These are phyloP conservation scores for Epichloe glyceriae DNA, from an alignment of 2,329 filamentous ascomycete species.

Conservation along the genomic window DNA sequence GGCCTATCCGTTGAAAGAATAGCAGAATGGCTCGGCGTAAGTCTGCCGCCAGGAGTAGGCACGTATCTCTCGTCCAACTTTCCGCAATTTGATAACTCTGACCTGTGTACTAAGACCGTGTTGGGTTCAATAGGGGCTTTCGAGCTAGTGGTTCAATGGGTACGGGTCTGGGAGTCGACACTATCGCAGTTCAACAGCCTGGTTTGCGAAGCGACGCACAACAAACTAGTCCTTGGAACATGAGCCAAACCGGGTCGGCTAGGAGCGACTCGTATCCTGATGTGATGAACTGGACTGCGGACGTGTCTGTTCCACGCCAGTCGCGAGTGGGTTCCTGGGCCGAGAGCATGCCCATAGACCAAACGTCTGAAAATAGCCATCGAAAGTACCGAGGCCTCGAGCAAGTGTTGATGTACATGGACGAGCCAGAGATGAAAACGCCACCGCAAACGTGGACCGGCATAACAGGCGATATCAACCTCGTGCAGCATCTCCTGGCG, in stretches of 20 bases:
- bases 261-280: constrained; percentile 35
- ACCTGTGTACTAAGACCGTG: constrained; percentile 4
- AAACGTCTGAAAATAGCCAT: constrained; percentile 15
- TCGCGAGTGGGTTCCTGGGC: constrained; percentile 38
- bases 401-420: constrained; percentile 34
- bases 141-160: constrained; percentile 5
- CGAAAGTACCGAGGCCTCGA: constrained; percentile 29
- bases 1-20: constrained; percentile 43
- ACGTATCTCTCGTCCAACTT: constrained; percentile 15
- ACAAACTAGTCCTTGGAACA: constrained; percentile 35
- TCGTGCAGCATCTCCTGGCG: constrained; percentile 51
- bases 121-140: constrained; percentile 16
- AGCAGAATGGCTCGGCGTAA: constrained; percentile 37
- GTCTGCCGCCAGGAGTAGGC: constrained; percentile 18
- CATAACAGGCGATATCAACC: constrained; percentile 41
- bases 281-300: constrained; percentile 31
- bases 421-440: constrained; percentile 29
- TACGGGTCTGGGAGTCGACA: constrained; percentile 18
- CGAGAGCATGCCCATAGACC: constrained; percentile 27
- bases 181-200: constrained; percentile 17
- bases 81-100: constrained; percentile 8
- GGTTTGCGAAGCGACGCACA: constrained; percentile 25
- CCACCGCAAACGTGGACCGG: constrained; percentile 43
- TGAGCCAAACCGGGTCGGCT: constrained; percentile 33
- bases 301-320: constrained; percentile 25